Base-by-base conservation (phyloP, 805 yeast genomes). In the Candida lessepsii region DNA sequence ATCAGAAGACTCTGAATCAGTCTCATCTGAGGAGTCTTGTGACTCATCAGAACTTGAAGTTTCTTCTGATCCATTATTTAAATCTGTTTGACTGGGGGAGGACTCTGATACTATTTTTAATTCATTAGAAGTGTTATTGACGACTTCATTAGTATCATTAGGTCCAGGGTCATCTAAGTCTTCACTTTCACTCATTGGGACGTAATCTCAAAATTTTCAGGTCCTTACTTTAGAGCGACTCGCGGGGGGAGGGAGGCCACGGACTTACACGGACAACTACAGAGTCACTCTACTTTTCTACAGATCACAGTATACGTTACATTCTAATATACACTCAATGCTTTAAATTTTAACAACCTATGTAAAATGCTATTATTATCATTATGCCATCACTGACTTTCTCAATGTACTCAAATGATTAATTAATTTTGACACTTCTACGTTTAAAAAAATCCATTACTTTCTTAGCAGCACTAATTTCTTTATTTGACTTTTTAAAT, bases 371-470 rank as follows among this genome's bases (percentile, higher is more conserved):
- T n/a, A 36, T 24, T 23, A 10, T 31, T 19, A n/a, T n/a, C n/a
- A n/a, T n/a, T n/a, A n/a, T 21, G 35, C 10, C 24, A 21, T 23
- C 21, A 32, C 35, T 32, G 35, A 32, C 35, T 32, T 32, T 20
- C 35, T 32, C 35, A 32, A 16, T 34, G 25, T 25, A 17, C 29
- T 37, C 16, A 29, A 16, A 29, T 13, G 29, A 16, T 35, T 41
- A 57, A 34, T 57, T 56, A 14, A 62, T 56, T 45, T 63, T 53
- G 4, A 65, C 56, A 40, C 68, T 62, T 47, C 86, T 76, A 61
- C 90, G 74, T 56, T 82, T 82, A 67, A 83, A 83, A 57, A 83
- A 83, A 58, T 83, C 90, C 74, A 83, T 78, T 8, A 83, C 89
- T 52, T 79, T 80, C 55, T 81, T 78, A 4, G 93, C 88, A 2